A percentile compares a stretch with the other conserved stretches of the same genome.
phyloP scores from a whole-genome alignment of 2,329 filamentous ascomycete genomes.

The Trichoderma sp. region DNA sequence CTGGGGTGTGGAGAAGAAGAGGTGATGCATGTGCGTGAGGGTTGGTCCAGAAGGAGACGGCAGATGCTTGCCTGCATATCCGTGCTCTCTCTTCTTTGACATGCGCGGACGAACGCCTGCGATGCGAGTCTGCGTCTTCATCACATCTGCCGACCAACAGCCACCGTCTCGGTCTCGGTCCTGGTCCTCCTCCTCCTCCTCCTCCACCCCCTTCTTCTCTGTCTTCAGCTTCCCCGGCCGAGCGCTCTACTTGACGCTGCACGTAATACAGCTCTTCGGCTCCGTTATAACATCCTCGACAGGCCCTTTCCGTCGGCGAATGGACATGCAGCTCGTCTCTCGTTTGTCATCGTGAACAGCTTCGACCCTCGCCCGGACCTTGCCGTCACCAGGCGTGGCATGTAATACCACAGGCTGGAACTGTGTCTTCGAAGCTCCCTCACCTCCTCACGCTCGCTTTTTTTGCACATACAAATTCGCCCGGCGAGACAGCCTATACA shows the following conservation, averaged over 20 bases:
- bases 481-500: background rate
- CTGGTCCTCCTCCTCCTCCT: background rate
- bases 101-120: background rate
- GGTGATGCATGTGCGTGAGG: constrained; percentile 3
- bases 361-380: background rate
- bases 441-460: constrained; percentile 17
- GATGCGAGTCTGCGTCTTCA: constrained; percentile 25
- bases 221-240: background rate
- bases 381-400: constrained; percentile 10
- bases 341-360: background rate
- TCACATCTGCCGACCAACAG: constrained; percentile 26
- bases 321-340: background rate
- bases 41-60: background rate
- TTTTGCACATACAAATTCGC: no score
- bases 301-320: constrained; percentile 1
- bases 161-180: background rate
- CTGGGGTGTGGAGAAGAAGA: constrained; percentile 13
- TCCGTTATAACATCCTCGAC: constrained; percentile 14
- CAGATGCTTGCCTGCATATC: background rate
- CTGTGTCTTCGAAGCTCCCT: constrained; percentile 15
- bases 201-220: background rate
- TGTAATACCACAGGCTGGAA: constrained; percentile 20
- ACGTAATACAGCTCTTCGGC: background rate
- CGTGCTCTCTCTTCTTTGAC: background rate
- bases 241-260: background rate